Evolutionary conservation across 371 early-diverging fungal genomes (phyloP), one percentile per base, ranked within the genome.

Genomic region (Dinochytrium kinnereticum): DNA sequence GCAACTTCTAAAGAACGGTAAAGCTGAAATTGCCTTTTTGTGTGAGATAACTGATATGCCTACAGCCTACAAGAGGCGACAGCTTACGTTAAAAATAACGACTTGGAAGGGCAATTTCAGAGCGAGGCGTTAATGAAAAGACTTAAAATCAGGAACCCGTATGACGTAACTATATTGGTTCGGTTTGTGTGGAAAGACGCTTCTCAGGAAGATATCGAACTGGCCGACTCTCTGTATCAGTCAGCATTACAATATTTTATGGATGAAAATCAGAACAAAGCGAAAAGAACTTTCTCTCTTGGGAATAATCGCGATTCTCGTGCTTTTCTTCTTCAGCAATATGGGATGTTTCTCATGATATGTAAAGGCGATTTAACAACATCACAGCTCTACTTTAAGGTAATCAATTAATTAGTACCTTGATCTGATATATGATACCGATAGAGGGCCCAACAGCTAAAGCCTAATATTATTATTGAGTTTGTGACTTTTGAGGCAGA

Each of bases 331-430:
- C 26, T 13, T 24, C 55, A 53, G 26, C 55, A 53, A 53, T 53
- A 53, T 53, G 55, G 55, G 26, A 13, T 53, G 13, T 53, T 53
- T 26, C 55, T 53, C 5, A 53, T 53, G 55, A 53, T 53, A 13
- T 53, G 55, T 26, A 53, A 53, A 26, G 55, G 55, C 55, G 55
- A 53, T 24, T 13, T 53, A n/a, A 53, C 55, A 53, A 53, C 55
- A 15, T 53, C 55, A 53, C 55, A 53, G 55, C 55, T 53, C 26
- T 53, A 53, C 24, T 53, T 53, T 53, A 53, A 53, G 55, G 55
- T 53, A 53, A 44, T 44, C 7, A 19, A 44, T 44, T 13, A 44
- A 44, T 44, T 7, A 21, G 5, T 53, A n/a, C 26, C 26, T 53
- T 21, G 26, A 24, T n/a, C 13, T 5, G n/a, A n/a, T n/a, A n/a